phyloP scores from a whole-genome alignment of 2,329 filamentous ascomycete species.

The Elsinoe fawcettii region DNA sequence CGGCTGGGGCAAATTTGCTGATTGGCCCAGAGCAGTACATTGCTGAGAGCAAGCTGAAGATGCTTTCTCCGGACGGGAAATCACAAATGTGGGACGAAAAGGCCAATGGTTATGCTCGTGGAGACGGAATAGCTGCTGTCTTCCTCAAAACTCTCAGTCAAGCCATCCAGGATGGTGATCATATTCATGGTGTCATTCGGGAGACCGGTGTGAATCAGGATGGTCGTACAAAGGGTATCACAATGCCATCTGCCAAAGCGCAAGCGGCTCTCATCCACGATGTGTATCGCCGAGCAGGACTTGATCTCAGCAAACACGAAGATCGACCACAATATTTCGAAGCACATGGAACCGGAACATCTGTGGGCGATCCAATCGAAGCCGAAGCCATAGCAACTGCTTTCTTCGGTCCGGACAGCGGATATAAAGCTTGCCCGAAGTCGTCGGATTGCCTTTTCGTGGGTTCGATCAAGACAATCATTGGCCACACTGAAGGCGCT shows the following conservation, averaged over 20 bases:
- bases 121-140: conserved; percentile 45
- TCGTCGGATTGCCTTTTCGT: conserved; percentile 19
- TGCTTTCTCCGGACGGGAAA: conserved; percentile 26
- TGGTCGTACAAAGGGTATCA: conserved; percentile 35
- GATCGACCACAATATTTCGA: no score
- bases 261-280: conserved; percentile 32
- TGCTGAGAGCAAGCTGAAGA: no score
- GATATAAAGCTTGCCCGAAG: no score
- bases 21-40: no score
- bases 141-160: conserved; percentile 43
- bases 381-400: conserved; percentile 19
- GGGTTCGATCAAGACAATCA: conserved; percentile 24
- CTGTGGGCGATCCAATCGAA: conserved; percentile 25
- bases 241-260: conserved; percentile 31
- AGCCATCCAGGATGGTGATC: conserved; percentile 42
- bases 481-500: conserved; percentile 23
- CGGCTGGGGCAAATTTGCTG: no score
- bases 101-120: conserved; percentile 46
- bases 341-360: conserved; percentile 26
- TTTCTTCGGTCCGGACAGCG: background rate
- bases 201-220: conserved; percentile 33
- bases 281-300: conserved; percentile 31
- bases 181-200: conserved; percentile 36
- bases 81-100: conserved; percentile 28
- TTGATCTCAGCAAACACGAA: no score